Evolutionary conservation across 208 protist species (phyloP), one percentile per base, ranked within the genome.

Genomic region (Trypanosoma theileri): DNA sequence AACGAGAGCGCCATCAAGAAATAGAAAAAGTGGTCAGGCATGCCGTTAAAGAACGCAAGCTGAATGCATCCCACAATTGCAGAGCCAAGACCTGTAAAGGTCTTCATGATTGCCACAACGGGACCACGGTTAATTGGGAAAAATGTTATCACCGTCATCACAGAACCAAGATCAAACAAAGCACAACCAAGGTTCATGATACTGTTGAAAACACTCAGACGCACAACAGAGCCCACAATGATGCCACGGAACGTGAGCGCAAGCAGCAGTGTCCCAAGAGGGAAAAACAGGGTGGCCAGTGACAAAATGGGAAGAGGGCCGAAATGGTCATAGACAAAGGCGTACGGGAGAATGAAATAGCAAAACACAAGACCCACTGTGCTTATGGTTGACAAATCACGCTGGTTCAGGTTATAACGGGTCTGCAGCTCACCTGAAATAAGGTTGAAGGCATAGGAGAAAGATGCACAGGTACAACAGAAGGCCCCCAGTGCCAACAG

Each of bases 361-460:
- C 80, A 73, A 48, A 85, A 65, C 13, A 78, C 79, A 4, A 77
- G 67, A 22, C 81, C 85, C 7, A 76, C 74, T 4, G 85, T 91
- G 16, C 71, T 76, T 48, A 91, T 86, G 14, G 77, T 84, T 6
- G 85, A 83, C n/a, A 89, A 62, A 56, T 92, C 86, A 17, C 86
- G 68, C 56, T 91, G 82, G 3, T 57, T 74, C 7, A 81, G 69
- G n/a, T 72, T n/a, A 63, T 81, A 81, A 6, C 52, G 58, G 12
- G 45, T 52, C 28, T 73, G 70, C 42, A 81, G 40, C 11, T 55
- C 58, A 11, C 42, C 55, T 16, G 60, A 70, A 53, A 89, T 88
- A 28, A 92, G 72, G 68, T 91, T 91, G 70, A 86, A 92, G 9
- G 84, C 59, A 71, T 89, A 86, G n/a, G 66, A 42, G 54, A 82